Base-by-base conservation (phyloP, 371 early-diverging fungal species). In the Entomophthora muscae region DNA sequence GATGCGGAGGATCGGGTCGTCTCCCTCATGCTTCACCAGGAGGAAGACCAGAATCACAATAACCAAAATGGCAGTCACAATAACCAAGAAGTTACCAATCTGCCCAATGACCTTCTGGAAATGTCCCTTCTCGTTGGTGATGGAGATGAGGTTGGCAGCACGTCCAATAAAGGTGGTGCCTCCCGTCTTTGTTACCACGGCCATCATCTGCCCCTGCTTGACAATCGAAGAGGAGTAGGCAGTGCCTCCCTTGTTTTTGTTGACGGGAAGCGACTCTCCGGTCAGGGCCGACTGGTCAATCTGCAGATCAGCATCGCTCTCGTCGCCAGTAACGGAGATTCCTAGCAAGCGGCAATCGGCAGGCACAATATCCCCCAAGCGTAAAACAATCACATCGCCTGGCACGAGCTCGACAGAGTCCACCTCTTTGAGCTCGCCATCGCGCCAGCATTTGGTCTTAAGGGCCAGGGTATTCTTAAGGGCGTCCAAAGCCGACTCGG, bases 241-340 rank as follows among this genome's bases (percentile, higher is more conserved):
- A 31, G 86, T 83, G 67, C 82, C 80, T 52, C 84, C 88, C 70
- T 83, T 84, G 63, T 78, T 81, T 74, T 92, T 92, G 63, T 78
- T 73, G 27, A 92, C 88, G 21, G 92, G n/a, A 89, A 22, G 74
- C 5, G 91, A 89, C 77, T 98, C 98, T 61, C 89, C 98, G 1
- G 97, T 96, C 10, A 98, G 76, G 3, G 94, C 90, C 54, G 95
- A 86, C 75, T 98, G 95, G 75, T 98, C 98, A 61, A 96, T 83
- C 66, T 85, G 82, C 27, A 95, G 75, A 63, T 82, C 76, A 32
- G 78, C 81, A 61, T 87, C n/a, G 90, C 17, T 86, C 78, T 2
- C 78, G 65, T 85, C 88, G 56, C 92, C 92, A 21, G 84, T 85
- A 31, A 83, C 86, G 64, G 83, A 86, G 60, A 94, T 76, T 5